Evolutionary conservation across 306 rosid genomes (phyloP), one percentile per base, ranked within the genome.

Genomic region (barrel medic (Medicago truncatula)): DNA sequence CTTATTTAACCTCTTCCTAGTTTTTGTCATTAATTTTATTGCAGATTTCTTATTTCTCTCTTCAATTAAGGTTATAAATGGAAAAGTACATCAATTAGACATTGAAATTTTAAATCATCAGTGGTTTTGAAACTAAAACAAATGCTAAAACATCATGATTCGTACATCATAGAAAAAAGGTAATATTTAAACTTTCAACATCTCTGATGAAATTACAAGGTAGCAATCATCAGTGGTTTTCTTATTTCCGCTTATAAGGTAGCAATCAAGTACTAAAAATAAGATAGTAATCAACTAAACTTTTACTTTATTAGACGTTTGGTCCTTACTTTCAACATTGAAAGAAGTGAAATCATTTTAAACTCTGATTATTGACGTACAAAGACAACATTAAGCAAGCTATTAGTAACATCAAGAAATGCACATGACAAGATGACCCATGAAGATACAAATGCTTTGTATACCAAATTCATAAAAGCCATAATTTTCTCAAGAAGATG

Each of bases 401-500:
- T n/a, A 50, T 50, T n/a, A 50, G 16, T 15, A 14, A 49, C 8
- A 21, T 8, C 9, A 69, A 49, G 46, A 69, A 69, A 31, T 14
- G 28, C 25, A 3, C 21, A 67, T 13, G 16, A 5, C 8, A 6
- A 47, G 16, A 52, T 71, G 66, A 38, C 53, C 25, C 25, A 53
- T 28, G 4, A 34, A 73, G 8, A 44, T 44, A 43, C 69, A n/a
- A 28, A 28, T 15, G 61, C 41, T 49, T 47, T 49, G 23, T 28
- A 23, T 47, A 49, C n/a, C 40, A 46, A 46, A 12, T 47, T 49
- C 18, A 43, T 73, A 39, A n/a, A 14, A 58, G 41, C 53, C 50
- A 73, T 15, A 31, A 25, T 58, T 70, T 71, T 52, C 47, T 71
- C 54, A 70, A 49, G 71, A 34, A 34, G 70, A 77, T 52, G 65